Percentiles rank a stretch among this genome's conserved stretches.
phyloP scores from a whole-genome alignment of 2,329 filamentous ascomycete species.

The Cladosporium velox region DNA sequence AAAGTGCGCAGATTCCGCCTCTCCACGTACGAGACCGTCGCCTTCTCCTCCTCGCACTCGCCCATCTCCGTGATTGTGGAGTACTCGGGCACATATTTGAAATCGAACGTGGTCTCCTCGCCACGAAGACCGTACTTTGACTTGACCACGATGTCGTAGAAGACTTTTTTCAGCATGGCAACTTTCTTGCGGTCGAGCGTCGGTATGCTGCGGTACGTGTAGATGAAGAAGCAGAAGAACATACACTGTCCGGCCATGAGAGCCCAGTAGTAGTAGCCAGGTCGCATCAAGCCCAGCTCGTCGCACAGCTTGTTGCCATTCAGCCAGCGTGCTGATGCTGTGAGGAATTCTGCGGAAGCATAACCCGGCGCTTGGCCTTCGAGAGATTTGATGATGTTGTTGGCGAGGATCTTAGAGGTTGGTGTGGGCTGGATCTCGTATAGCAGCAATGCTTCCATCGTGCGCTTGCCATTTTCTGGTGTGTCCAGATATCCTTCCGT shows the following conservation, averaged over 20 bases:
- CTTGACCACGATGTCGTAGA: conserved; percentile 64
- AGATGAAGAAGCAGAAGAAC: conserved; percentile 62
- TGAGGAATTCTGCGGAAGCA: conserved; percentile 66
- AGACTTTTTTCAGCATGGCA: conserved; percentile 51
- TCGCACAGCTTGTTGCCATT: conserved; percentile 67
- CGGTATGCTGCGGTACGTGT: conserved; percentile 53
- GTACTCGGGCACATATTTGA: conserved; percentile 68
- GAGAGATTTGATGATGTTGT: conserved; percentile 73
- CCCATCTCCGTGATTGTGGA: conserved; percentile 53
- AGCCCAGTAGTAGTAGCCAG: conserved; percentile 59
- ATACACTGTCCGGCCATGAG: conserved; percentile 66
- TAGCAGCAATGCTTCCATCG: conserved; percentile 68
- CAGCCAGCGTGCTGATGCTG: conserved; percentile 68
- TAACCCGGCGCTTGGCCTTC: conserved; percentile 66
- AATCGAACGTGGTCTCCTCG: conserved; percentile 64
- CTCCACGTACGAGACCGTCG: conserved; percentile 46
- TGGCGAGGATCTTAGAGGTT: conserved; percentile 65
- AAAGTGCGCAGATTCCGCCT: conserved; percentile 51
- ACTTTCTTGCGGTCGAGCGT: conserved; percentile 57
- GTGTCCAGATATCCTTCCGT: conserved; percentile 59
- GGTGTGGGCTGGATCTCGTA: conserved; percentile 67
- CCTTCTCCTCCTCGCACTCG: conserved; percentile 43
- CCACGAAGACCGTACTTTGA: conserved; percentile 64
- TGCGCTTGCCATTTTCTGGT: conserved; percentile 56
- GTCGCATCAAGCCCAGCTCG: conserved; percentile 59